Conservation (phyloP, 805 yeast species). For the Saccharomycopsis fodiens region DNA sequence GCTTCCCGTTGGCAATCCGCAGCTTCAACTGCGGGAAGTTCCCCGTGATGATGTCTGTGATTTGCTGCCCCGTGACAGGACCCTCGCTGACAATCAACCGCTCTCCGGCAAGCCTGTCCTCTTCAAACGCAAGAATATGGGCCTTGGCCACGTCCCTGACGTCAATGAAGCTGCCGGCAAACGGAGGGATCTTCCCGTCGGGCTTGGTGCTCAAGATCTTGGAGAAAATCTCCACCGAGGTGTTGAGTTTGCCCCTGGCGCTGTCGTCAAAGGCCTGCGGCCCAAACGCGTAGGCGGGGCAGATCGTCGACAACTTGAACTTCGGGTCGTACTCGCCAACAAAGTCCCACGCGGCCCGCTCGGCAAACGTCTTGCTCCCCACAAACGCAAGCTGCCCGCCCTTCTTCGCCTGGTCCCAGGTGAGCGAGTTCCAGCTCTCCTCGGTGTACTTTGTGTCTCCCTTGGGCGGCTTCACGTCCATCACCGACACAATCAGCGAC, state of each 20-base stretch:
- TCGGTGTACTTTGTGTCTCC: slow-evolving; percentile 26
- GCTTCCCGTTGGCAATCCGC: slow-evolving; percentile 38
- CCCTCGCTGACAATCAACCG: slow-evolving; percentile 28
- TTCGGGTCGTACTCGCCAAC: slow-evolving; percentile 31
- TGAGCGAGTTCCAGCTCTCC: slow-evolving; percentile 30
- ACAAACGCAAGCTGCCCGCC: slow-evolving; percentile 30
- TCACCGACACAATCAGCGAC: slow-evolving; percentile 49
- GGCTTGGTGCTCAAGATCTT: slow-evolving; percentile 25
- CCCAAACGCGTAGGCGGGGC: slow-evolving; percentile 42
- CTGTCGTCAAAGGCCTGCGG: slow-evolving; percentile 40
- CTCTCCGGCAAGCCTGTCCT: slow-evolving; percentile 28
- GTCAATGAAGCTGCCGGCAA: slow-evolving; percentile 33
- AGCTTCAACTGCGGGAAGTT: slow-evolving; percentile 37
- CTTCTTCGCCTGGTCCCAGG: slow-evolving; percentile 24
- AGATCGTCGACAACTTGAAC: slow-evolving; percentile 34
- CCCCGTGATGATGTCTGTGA: slow-evolving; percentile 28
- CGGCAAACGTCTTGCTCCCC: slow-evolving; percentile 49
- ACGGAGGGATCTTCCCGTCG: slow-evolving; percentile 23
- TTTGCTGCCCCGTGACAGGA: slow-evolving; percentile 25
- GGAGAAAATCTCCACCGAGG: slow-evolving; percentile 31
- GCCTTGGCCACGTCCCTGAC: slow-evolving; percentile 59
- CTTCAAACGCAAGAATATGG: slow-evolving; percentile 44
- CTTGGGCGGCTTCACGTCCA: slow-evolving; percentile 16
- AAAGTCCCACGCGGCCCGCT: slow-evolving; percentile 50
- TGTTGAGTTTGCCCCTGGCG: slow-evolving; percentile 28